Percentiles rank a stretch among this genome's conserved stretches.
Conservation (phyloP, 2,329 filamentous ascomycete genomes). For the Penicillium sp. region DNA sequence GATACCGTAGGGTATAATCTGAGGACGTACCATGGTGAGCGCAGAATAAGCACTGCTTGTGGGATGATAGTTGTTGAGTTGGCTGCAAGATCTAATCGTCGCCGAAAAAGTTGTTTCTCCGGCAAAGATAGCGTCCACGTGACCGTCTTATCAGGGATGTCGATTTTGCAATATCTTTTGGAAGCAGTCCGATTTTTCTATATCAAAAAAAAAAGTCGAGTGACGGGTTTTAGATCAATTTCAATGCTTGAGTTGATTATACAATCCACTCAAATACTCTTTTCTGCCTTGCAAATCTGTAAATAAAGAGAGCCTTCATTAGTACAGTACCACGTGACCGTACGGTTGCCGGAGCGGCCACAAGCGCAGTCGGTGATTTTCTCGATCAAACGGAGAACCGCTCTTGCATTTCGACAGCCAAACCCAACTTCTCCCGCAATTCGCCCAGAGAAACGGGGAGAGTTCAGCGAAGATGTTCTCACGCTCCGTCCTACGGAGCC, state of each 20-base stretch:
- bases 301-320: neutral
- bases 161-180: neutral
- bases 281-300: neutral
- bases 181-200: neutral
- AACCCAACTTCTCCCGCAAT: constrained; percentile 14
- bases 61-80: constrained; percentile 18
- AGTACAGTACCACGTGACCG: constrained; percentile 25
- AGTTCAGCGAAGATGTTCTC: constrained; percentile 34
- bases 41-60: constrained; percentile 16
- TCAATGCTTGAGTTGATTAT: neutral
- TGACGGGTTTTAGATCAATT: neutral
- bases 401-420: constrained; percentile 12
- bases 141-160: constrained; percentile 20
- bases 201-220: neutral
- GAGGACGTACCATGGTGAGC: constrained; percentile 33
- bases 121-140: constrained; percentile 27
- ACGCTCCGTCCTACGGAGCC: constrained; percentile 33
- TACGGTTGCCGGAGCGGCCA: constrained; percentile 30
- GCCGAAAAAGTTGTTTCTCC: constrained; percentile 28
- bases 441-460: constrained; percentile 10
- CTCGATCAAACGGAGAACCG: constrained; percentile 22
- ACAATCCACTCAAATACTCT: too few species aligned
- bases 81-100: constrained; percentile 27
- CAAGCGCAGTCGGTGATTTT: constrained; percentile 35
- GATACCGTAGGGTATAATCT: neutral